These are phyloP conservation scores for Apophysomyces elegans DNA, from an alignment of 371 early-diverging fungal species.

Conservation along the genomic window DNA sequence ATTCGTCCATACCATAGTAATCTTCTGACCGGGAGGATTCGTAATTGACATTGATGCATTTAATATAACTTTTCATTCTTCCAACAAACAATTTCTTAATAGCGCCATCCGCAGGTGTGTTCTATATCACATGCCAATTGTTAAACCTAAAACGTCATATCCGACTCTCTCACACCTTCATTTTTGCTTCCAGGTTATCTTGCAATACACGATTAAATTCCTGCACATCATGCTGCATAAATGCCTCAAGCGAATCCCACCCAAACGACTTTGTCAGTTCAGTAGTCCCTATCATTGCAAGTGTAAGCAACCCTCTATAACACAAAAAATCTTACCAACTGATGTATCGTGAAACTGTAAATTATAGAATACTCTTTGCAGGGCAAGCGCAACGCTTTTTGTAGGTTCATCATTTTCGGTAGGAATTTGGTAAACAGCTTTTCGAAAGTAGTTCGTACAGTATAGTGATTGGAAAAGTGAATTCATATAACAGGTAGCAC, in stretches of 20 bases:
- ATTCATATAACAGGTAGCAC: conserved; percentile 99
- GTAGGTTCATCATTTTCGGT: conserved; percentile 86
- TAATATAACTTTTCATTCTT: conserved; percentile 94
- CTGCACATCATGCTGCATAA: conserved; percentile 98
- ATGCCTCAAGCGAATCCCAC: conserved; percentile 94
- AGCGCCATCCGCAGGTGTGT: conserved; percentile 92
- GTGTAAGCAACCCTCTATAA: not conserved
- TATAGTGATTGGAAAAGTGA: conserved; percentile 97
- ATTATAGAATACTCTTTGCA: conserved; percentile 96
- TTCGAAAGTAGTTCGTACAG: conserved; percentile 95
- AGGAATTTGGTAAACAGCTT: conserved; percentile 90
- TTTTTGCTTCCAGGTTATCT: conserved; percentile 94
- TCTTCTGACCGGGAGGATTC: conserved; percentile 91
- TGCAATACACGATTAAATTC: conserved; percentile 97
- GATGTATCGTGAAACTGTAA: conserved; percentile 73
- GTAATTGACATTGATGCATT: conserved; percentile 92
- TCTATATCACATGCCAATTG: conserved; percentile 40
- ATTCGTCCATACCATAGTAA: conserved; percentile 37
- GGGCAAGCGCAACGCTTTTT: conserved; percentile 85
- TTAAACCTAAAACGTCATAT: not conserved
- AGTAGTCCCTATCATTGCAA: conserved; percentile 66
- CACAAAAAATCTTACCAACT: conserved; percentile 56
- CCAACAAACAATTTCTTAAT: conserved; percentile 91
- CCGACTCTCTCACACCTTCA: conserved; percentile 54
- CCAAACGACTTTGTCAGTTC: conserved; percentile 97